A percentile compares a stretch with the other conserved stretches of the same genome.
These are phyloP conservation scores for Haplosporangium sp. DNA, from an alignment of 371 early-diverging fungal genomes.

Conservation along the genomic window DNA sequence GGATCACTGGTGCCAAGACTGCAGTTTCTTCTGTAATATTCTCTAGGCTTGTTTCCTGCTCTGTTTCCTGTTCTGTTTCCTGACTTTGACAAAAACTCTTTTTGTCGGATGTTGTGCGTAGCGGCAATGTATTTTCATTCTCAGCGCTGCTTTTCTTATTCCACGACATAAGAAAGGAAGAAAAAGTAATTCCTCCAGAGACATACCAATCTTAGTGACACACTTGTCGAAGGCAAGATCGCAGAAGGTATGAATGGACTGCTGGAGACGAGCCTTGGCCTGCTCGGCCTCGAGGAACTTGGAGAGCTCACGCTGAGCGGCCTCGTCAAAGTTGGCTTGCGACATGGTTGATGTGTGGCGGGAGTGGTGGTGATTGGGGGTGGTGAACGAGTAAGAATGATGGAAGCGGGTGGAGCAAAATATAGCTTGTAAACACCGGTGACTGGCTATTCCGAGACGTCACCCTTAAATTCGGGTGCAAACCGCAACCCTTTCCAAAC, in stretches of 20 bases:
- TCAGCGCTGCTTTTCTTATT: no score
- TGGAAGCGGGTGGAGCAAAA: not conserved
- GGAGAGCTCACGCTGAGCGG: constrained; percentile 71
- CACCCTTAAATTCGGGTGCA: no score
- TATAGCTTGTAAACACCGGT: no score
- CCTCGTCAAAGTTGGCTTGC: constrained; percentile 63
- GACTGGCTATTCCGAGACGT: no score
- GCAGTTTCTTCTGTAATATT: no score
- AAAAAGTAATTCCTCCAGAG: constrained; percentile 5
- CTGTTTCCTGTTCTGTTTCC: not conserved
- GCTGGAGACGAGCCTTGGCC: constrained; percentile 80
- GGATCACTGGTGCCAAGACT: no score
- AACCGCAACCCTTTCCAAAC: no score
- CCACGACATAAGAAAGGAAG: not conserved
- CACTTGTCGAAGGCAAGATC: constrained; percentile 87
- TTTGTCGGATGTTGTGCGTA: no score
- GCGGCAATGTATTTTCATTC: no score
- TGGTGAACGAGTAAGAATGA: not conserved
- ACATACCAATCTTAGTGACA: constrained; percentile 70
- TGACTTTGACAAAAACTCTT: not conserved
- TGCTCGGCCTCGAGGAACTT: constrained; percentile 79
- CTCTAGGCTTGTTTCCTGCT: no score
- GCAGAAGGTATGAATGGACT: constrained; percentile 76
- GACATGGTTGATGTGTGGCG: constrained; percentile 29
- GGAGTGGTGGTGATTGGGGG: constrained; percentile 7